Conservation (phyloP, 352 stramenopile species). For the Globisporangium megalacanthum region DNA sequence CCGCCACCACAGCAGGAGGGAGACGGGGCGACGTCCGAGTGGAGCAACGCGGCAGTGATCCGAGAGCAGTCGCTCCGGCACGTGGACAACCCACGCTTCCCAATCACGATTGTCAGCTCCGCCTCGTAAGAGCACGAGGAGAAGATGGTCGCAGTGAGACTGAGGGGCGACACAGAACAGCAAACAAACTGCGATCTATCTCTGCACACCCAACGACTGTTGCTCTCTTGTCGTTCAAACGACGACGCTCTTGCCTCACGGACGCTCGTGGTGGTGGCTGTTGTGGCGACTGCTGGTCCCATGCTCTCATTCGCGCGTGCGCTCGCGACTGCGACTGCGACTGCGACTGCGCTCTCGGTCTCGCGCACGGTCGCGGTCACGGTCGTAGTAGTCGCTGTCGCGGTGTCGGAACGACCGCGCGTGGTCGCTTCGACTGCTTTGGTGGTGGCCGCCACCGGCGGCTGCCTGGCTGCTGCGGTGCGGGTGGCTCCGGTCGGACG, state of each 20-base stretch:
- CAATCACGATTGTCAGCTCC: constrained; percentile 1
- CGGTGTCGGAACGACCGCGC: constrained; percentile 10
- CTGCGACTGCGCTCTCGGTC: constrained; percentile 17
- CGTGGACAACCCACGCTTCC: constrained; percentile 1
- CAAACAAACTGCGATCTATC: too few relatives aligned
- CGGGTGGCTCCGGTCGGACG: neutral
- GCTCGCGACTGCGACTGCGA: constrained; percentile 17
- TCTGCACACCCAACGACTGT: too few relatives aligned
- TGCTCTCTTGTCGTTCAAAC: too few relatives aligned
- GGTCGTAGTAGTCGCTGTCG: constrained; percentile 22
- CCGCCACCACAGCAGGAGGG: constrained; percentile 7
- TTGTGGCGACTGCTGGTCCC: constrained; percentile 4
- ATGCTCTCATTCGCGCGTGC: constrained; percentile 10
- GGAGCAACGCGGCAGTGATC: neutral
- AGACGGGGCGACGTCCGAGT: neutral
- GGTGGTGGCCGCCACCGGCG: constrained; percentile 1
- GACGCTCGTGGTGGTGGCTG: constrained; percentile 4
- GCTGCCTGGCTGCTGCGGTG: constrained; percentile 5
- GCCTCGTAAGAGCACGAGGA: neutral
- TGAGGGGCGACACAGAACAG: too few relatives aligned
- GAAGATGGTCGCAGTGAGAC: neutral
- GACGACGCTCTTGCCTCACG: neutral
- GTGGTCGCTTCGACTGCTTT: constrained; percentile 3
- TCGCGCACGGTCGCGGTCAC: constrained; percentile 16
- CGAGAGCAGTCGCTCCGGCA: neutral